Base-by-base conservation (phyloP, 2,329 filamentous ascomycete genomes). In the Cordyceps tenuipes region DNA sequence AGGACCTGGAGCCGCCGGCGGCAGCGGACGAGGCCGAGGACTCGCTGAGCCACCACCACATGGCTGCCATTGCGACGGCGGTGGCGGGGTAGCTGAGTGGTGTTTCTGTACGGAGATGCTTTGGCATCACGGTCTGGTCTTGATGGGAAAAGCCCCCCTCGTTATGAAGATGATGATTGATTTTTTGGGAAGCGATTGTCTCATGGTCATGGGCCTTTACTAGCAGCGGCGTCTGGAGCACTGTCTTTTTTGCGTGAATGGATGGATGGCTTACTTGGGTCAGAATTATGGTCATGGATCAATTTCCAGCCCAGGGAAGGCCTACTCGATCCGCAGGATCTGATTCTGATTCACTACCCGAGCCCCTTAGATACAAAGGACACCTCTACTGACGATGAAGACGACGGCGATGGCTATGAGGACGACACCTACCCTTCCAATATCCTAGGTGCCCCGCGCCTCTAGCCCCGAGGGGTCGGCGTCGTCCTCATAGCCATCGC, bases 21-120 rank as follows among this genome's bases (percentile, higher is more conserved):
- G 17, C 19, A 9, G 3, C 59, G 3, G n/a, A n/a, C n/a, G n/a
- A n/a, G n/a, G n/a, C n/a, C n/a, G 46, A 46, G 26, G 46, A 57
- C 12, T 46, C 26, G 15, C 52, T 52, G 39, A 61, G 51, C 26
- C 59, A 36, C 39, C 59, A 54, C 29, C 57, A 60, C 43, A 54
- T 60, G 57, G 49, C 57, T 21, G 57, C 57, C 10, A 54, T 54
- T 39, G 49, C 57, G 31, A 60, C 57, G 44, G 57, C 57, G 21
- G 50, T 60, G 10, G 57, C 34, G 8, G 57, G 43, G 26, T 59
- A 39, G 53, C 1, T 13, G 43, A 8, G n/a, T 19, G 2, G 26
- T 9, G 19, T 8, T 17, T n/a, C n/a, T n/a, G n/a, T n/a, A n/a
- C n/a, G n/a, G n/a, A n/a, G n/a, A n/a, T n/a, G n/a, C n/a, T n/a